Percentiles rank a stretch among this genome's conserved stretches.
Evolutionary conservation across 257 asterid species (phyloP).

Genomic region (Jacaranda copaia): DNA sequence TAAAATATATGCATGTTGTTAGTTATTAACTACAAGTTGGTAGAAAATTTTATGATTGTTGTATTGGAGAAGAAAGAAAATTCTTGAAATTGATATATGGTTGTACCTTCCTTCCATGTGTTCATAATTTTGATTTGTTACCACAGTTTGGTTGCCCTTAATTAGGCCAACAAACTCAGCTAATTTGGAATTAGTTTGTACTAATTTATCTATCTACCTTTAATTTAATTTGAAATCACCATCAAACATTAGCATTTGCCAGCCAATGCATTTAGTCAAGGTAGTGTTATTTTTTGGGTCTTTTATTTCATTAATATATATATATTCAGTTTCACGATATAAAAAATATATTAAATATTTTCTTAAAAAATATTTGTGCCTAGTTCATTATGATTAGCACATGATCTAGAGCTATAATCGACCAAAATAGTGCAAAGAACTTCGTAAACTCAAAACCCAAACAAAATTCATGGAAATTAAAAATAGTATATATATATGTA

Average conservation of each 20-base stretch:
- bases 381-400: too few species aligned
- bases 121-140: conserved; percentile 31
- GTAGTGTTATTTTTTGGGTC: too few species aligned
- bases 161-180: conserved; percentile 37
- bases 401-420: too few species aligned
- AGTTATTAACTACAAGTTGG: neutral
- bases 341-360: too few species aligned
- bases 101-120: conserved; percentile 39
- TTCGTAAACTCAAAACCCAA: too few species aligned
- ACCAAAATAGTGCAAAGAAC: too few species aligned
- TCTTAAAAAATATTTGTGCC: too few species aligned
- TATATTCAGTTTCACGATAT: too few species aligned
- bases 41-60: too few species aligned
- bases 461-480: too few species aligned
- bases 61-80: neutral
- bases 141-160: conserved; percentile 27
- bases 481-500: too few species aligned
- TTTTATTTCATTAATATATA: too few species aligned
- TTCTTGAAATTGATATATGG: conserved; percentile 19
- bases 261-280: conserved; percentile 11
- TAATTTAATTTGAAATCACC: conserved; percentile 29
- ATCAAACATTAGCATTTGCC: conserved; percentile 28
- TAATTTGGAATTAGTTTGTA: conserved; percentile 24
- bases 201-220: conserved; percentile 3
- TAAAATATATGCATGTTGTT: neutral